These are phyloP conservation scores for Sporothrix brasiliensis DNA, from an alignment of 2,329 filamentous ascomycete species.

Conservation along the genomic window DNA sequence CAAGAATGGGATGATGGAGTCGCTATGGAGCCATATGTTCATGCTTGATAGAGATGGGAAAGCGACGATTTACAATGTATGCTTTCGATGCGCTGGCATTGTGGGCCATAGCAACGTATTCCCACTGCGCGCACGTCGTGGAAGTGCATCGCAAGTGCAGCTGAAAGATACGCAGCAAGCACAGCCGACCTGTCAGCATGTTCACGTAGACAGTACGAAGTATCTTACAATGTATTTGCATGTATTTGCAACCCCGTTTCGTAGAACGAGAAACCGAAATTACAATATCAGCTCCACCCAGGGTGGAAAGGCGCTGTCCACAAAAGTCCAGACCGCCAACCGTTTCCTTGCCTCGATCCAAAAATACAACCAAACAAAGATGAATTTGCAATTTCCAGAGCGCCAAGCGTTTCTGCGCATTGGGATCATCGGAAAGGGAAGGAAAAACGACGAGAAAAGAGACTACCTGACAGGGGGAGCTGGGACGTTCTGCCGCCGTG, in stretches of 20 bases:
- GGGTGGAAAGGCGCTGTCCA: neutral
- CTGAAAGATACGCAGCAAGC: neutral
- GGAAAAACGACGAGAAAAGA: neutral
- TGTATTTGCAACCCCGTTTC: no score
- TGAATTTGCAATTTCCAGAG: neutral
- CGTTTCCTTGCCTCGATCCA: neutral
- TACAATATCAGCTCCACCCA: constrained; percentile 15
- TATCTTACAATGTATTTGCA: no score
- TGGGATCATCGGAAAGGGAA: constrained; percentile 9
- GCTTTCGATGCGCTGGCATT: neutral
- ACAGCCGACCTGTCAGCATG: neutral
- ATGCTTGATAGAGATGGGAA: constrained; percentile 1
- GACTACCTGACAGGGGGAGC: neutral
- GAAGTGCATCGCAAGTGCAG: neutral
- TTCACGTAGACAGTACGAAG: no score
- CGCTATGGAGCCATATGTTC: neutral
- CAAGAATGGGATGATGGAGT: neutral
- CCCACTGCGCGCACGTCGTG: neutral
- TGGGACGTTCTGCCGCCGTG: neutral
- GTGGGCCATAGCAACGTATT: neutral
- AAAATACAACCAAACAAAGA: constrained; percentile 19
- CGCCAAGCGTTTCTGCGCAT: constrained; percentile 24
- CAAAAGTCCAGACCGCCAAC: neutral
- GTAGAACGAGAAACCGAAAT: constrained; percentile 2
- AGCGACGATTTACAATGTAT: neutral